Evolutionary conservation across 208 protist species (phyloP).

Genomic region (Trypanosomatidae sp.): DNA sequence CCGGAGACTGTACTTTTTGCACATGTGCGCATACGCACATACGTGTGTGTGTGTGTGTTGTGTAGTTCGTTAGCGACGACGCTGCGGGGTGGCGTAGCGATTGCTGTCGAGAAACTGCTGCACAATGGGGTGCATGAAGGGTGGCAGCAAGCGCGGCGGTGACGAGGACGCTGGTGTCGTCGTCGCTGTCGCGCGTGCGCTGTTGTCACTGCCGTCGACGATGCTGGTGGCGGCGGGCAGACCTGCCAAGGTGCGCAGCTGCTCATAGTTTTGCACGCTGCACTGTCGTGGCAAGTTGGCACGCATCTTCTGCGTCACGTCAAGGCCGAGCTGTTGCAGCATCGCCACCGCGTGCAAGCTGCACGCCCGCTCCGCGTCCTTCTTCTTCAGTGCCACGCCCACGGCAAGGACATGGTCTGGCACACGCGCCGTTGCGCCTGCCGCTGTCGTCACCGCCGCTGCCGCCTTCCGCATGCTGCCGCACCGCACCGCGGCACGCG

Average conservation of each 20-base stretch:
- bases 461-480: background rate
- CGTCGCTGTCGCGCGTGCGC: background rate
- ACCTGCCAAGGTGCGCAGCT: background rate
- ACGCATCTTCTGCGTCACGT: conserved; percentile 30
- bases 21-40: too few relatives aligned
- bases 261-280: conserved; percentile 4
- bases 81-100: too few relatives aligned
- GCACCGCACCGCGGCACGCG: background rate
- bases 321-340: conserved; percentile 22
- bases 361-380: conserved; percentile 67
- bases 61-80: too few relatives aligned
- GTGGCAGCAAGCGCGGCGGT: too few relatives aligned
- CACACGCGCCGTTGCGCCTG: too few relatives aligned
- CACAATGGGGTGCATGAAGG: too few relatives aligned
- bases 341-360: conserved; percentile 66
- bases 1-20: too few relatives aligned
- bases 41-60: too few relatives aligned
- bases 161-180: too few relatives aligned
- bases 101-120: too few relatives aligned
- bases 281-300: conserved; percentile 24
- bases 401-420: conserved; percentile 20
- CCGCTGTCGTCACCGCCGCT: background rate
- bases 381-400: conserved; percentile 64
- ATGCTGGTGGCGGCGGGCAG: background rate
- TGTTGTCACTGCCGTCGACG: background rate